Evolutionary conservation across 106 monocot genomes (phyloP).

Genomic region (Xerophyta viscosa): DNA sequence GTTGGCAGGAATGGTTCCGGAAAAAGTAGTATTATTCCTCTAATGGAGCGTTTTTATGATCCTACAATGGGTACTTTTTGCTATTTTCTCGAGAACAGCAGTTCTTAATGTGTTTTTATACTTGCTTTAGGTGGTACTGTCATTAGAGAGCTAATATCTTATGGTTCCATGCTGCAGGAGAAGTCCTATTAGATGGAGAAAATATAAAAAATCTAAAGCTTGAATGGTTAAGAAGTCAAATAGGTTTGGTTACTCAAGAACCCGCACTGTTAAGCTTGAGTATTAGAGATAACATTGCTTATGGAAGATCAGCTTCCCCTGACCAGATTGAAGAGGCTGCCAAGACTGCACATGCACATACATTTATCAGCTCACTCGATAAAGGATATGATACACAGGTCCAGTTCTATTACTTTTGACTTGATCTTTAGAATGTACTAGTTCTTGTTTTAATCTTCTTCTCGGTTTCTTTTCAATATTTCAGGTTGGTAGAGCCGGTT

Average conservation of each 20-base stretch:
- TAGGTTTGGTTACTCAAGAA: slow-evolving; percentile 94
- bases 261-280: slow-evolving; percentile 87
- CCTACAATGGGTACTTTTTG: slow-evolving; percentile 16
- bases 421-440: too few species aligned
- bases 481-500: slow-evolving; percentile 94
- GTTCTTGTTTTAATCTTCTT: too few species aligned
- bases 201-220: slow-evolving; percentile 92
- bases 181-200: slow-evolving; percentile 93
- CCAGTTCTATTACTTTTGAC: neutral
- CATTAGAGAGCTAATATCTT: neutral
- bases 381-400: slow-evolving; percentile 93
- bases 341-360: slow-evolving; percentile 89
- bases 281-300: slow-evolving; percentile 92
- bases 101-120: too few species aligned
- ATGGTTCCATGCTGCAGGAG: slow-evolving; percentile 42
- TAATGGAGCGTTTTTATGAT: slow-evolving; percentile 98
- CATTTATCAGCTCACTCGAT: slow-evolving; percentile 80
- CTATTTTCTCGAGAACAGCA: too few species aligned
- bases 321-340: slow-evolving; percentile 99
- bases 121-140: too few species aligned
- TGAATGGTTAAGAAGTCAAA: slow-evolving; percentile 98
- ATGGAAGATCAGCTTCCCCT: slow-evolving; percentile 76
- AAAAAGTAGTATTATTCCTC: slow-evolving; percentile 97
- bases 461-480: too few species aligned
- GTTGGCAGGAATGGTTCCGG: slow-evolving; percentile 98